A percentile compares a stretch with the other conserved stretches of the same genome.
Conservation (phyloP, 148 eudicot species). For the Dianthus caryophyllus region DNA sequence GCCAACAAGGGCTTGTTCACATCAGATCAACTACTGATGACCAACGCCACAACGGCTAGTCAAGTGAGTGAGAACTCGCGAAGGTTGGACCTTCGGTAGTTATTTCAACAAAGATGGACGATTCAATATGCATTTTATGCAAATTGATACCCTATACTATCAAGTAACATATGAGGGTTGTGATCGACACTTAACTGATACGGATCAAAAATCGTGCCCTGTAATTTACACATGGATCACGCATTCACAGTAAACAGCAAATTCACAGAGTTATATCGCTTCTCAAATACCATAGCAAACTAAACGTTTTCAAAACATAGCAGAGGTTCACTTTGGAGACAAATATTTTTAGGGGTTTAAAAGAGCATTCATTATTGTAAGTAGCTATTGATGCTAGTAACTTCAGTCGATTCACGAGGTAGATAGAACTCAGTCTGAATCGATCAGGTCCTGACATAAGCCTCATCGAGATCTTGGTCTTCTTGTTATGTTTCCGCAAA, state of each 20-base stretch:
- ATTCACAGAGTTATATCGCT: slow-evolving; percentile 1
- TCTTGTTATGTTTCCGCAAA: slow-evolving; percentile 83
- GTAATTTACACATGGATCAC: not conserved
- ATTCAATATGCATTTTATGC: too few species aligned
- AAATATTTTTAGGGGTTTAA: not conserved
- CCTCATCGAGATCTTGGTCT: slow-evolving; percentile 46
- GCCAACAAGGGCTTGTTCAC: slow-evolving; percentile 19
- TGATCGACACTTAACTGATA: not conserved
- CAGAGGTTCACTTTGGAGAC: not conserved
- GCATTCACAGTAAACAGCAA: not conserved
- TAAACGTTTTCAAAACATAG: not conserved
- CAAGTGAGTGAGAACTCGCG: slow-evolving; percentile 38
- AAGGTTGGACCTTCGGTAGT: not conserved
- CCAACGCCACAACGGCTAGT: slow-evolving; percentile 26
- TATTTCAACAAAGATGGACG: too few species aligned
- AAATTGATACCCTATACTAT: not conserved
- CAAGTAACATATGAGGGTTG: not conserved
- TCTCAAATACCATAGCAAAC: not conserved
- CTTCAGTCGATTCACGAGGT: slow-evolving; percentile 58
- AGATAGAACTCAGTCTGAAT: slow-evolving; percentile 57
- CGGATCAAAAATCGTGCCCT: not conserved
- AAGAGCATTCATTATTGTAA: too few species aligned
- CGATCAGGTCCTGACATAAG: too few species aligned
- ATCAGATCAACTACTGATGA: slow-evolving; percentile 33
- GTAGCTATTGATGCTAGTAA: not conserved